Conservation (phyloP, 805 yeast species). For the Henningerozyma blattae region DNA sequence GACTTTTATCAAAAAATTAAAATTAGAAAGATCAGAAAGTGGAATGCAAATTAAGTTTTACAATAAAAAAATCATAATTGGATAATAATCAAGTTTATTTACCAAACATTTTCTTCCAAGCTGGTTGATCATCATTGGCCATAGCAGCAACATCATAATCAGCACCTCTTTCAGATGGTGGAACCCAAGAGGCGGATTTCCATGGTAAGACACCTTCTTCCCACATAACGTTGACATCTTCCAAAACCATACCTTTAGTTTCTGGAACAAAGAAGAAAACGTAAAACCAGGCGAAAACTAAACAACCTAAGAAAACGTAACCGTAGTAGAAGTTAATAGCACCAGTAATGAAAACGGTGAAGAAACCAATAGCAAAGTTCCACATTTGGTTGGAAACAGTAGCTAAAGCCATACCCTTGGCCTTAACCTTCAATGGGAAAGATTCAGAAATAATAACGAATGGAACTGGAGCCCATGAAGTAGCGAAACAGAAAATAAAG, state of each 20-base stretch:
- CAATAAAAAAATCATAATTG: constrained; percentile 4
- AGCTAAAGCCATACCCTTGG: constrained; percentile 48
- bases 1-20: too few relatives aligned
- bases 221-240: constrained; percentile 65
- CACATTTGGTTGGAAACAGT: constrained; percentile 56
- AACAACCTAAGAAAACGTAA: constrained; percentile 48
- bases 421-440: constrained; percentile 61
- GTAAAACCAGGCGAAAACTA: constrained; percentile 47
- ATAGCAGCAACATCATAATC: constrained; percentile 20
- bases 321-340: constrained; percentile 66
- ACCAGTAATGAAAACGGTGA: constrained; percentile 61
- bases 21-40: neutral
- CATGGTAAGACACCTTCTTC: constrained; percentile 32
- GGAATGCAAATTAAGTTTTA: neutral
- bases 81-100: too few relatives aligned
- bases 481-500: constrained; percentile 63
- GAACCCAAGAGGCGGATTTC: constrained; percentile 41
- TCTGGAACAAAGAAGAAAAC: constrained; percentile 65
- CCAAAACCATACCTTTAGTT: constrained; percentile 72
- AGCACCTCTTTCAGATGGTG: constrained; percentile 30
- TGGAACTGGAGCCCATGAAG: constrained; percentile 69
- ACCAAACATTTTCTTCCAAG: constrained; percentile 17
- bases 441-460: constrained; percentile 59
- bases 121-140: constrained; percentile 20
- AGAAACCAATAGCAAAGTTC: constrained; percentile 59